phyloP scores from a whole-genome alignment of 345 rosid genomes.

The Triadica sebifera region DNA sequence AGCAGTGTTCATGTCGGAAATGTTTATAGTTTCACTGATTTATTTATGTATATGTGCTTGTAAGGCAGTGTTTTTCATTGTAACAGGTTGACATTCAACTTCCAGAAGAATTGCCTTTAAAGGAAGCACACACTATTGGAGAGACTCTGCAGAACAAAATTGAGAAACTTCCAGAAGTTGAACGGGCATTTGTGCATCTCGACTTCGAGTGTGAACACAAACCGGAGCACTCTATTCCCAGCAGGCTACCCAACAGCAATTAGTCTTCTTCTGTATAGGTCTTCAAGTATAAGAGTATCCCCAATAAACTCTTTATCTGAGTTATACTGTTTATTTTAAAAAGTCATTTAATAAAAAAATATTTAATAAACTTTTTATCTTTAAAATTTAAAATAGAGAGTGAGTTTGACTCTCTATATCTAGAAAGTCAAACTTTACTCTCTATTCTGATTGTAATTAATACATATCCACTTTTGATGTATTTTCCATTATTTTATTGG shows the following conservation, averaged over 20 bases:
- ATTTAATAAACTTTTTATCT: no score
- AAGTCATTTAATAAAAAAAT: no score
- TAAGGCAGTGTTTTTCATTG: neutral
- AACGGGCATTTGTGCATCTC: slow-evolving; percentile 89
- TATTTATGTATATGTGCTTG: no score
- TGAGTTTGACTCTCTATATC: no score
- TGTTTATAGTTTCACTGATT: neutral
- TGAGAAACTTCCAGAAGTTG: slow-evolving; percentile 80
- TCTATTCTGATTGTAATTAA: no score
- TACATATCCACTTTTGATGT: no score
- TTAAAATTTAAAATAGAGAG: no score
- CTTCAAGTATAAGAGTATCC: no score
- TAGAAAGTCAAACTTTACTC: no score
- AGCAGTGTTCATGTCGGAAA: neutral
- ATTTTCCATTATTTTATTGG: no score
- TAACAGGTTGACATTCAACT: slow-evolving; percentile 80
- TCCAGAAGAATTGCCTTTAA: slow-evolving; percentile 72
- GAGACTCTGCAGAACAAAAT: slow-evolving; percentile 77
- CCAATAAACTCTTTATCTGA: no score
- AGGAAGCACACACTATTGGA: slow-evolving; percentile 77
- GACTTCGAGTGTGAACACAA: slow-evolving; percentile 87
- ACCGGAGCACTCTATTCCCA: slow-evolving; percentile 78
- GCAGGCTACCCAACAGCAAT: slow-evolving; percentile 56
- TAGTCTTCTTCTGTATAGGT: neutral
- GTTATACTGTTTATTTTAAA: no score